Evolutionary conservation across 2,329 filamentous ascomycete genomes (phyloP), one percentile per base, ranked within the genome.

Genomic region (Epichloe scottii): DNA sequence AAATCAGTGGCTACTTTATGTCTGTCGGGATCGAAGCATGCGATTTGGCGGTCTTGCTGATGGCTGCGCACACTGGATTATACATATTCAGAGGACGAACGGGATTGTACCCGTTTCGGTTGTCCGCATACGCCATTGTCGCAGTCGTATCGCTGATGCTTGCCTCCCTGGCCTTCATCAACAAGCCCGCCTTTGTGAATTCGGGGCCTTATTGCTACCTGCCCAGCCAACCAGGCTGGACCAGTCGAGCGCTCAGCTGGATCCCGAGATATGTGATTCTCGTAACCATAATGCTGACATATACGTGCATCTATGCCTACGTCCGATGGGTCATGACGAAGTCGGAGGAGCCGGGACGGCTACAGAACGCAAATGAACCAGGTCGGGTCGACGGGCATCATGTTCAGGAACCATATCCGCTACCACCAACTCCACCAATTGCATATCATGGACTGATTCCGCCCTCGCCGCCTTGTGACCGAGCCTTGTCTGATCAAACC

Each of bases 241-340:
- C 84, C 55, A 74, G 81, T 42, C 68, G 84, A 15, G 80, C 77
- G 0, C 69, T 90, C 2, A 77, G 78, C 52, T 91, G 87, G 86
- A 74, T 86, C 7, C 87, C 86, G 37, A 76, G 86, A 47, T 89
- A 89, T 56, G 57, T 86, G 37, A 81, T 89, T 48, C 79, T 85
- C 56, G 60, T 75, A 8, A 68, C 76, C 26, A 84, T 90, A 55
- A 66, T 87, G 35, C 63, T 72, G 30, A 77, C 86, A 2, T 87
- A 88, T 46, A 68, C 77, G 23, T 78, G 77, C 6, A 82, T 89
- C n/a, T 89, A 89, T 61, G 60, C 79, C 11, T 85, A 87, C 56
- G 80, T 89, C 7, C 66, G 70, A 19, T 64, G 68, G 11, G 62
- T 69, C 35, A 70, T 75, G 60, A 63, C 62, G 3, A 63, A 68